Percentiles rank a stretch among this genome's conserved stretches.
phyloP scores from a whole-genome alignment of 176 grass and related monocot species.

The Zea mays region Zm-B73-REFERENCE-NAM-5.0 NC_050098.1:131564001-131564500 shows the following conservation, averaged over 20 bases:
- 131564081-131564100: conserved; percentile 28
- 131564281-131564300: neutral
- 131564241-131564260: conserved; percentile 22
- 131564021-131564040: conserved; percentile 7
- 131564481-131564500: too few relatives aligned
- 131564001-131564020: neutral
- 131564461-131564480: too few relatives aligned
- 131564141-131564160: neutral
- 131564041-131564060: neutral
- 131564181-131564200: conserved; percentile 47
- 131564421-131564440: neutral
- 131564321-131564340: conserved; percentile 30
- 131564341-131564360: neutral
- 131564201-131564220: neutral
- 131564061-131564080: conserved; percentile 27
- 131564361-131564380: too few relatives aligned
- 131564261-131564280: conserved; percentile 21
- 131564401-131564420: neutral
- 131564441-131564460: too few relatives aligned
- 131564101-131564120: neutral
- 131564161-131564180: neutral
- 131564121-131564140: neutral
- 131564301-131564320: conserved; percentile 14
- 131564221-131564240: conserved; percentile 39
- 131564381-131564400: neutral